phyloP scores from a whole-genome alignment of 768 basidiomycete genomes.

The Serendipita vermifera region DNA sequence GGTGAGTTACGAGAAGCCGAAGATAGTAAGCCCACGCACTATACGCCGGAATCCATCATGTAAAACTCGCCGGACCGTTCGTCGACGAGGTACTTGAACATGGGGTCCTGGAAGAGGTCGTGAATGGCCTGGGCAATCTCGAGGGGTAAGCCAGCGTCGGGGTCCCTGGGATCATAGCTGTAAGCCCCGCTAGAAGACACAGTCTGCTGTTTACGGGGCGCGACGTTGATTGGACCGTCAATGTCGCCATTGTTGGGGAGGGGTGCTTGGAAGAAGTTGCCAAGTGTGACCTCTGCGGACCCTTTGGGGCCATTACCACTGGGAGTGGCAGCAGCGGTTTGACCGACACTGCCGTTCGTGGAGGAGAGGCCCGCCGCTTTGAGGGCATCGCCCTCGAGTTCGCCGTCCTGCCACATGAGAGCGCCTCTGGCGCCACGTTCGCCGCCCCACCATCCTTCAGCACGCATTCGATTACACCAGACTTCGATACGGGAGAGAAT shows the following conservation, averaged over 20 bases:
- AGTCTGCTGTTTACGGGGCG: neutral
- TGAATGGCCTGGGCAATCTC: conserved; percentile 31
- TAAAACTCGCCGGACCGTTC: conserved; percentile 9
- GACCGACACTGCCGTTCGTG: neutral
- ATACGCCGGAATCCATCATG: conserved; percentile 27
- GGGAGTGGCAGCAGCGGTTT: neutral
- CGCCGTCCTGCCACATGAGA: conserved; percentile 4
- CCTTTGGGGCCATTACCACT: neutral
- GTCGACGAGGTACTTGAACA: conserved; percentile 24
- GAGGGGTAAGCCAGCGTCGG: conserved; percentile 16
- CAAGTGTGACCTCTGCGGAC: neutral
- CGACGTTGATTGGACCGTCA: neutral
- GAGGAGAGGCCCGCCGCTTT: too few species aligned
- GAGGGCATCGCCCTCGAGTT: neutral
- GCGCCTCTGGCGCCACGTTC: conserved; percentile 3
- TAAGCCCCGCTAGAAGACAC: neutral
- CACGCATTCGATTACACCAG: neutral
- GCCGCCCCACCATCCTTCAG: conserved; percentile 7
- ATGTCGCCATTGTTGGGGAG: conserved; percentile 6
- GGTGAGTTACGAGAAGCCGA: neutral
- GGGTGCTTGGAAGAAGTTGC: neutral
- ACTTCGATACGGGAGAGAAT: neutral
- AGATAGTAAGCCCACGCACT: conserved; percentile 20
- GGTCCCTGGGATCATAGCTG: neutral
- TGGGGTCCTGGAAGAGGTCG: conserved; percentile 34